Evolutionary conservation across 2,329 filamentous ascomycete species (phyloP), one percentile per base, ranked within the genome.

Genomic region (Diaporthe sp.): DNA sequence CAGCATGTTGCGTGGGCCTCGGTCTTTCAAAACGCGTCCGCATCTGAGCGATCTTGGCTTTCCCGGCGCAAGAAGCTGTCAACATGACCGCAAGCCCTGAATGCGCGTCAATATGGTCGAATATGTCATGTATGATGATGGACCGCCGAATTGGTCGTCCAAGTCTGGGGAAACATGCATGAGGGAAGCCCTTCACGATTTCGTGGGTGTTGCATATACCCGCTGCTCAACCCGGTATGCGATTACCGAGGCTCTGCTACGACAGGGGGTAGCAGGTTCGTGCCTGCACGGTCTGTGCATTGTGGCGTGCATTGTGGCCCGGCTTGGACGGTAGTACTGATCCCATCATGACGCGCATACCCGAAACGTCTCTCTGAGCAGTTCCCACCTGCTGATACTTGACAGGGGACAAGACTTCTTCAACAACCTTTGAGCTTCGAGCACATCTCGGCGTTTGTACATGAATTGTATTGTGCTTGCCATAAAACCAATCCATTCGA

Each of bases 281-380:
- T 39, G 62, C 46, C 46, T 55, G 22, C 9, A 13, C 7, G 58
- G 71, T 46, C 49, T 46, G 49, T 65, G 71, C 70, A 39, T 25
- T 69, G 65, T n/a, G 37, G 39, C 59, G 49, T 65, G 71, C 70
- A 39, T 25, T 69, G 65, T n/a, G 37, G 39, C 59, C 39, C 17
- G 34, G 57, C 25, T 17, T 22, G 59, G 25, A 46, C 39, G 59
- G 49, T 34, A 13, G 25, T 44, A 55, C 44, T 73, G 34, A 65
- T 34, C 65, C 58, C 59, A 59, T 51, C 42, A 78, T 77, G 76
- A 76, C 77, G 76, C 76, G 76, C 73, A 77, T 72, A 75, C 42
- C 49, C 49, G 57, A 57, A 39, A 69, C 65, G 9, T 2, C n/a
- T 31, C 46, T 39, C 6, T 19, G 31, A 42, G 31, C 61, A 51